These are phyloP conservation scores for Neurospora sp. DNA, from an alignment of 495 filamentous ascomycete species.

Conservation along the genomic window DNA sequence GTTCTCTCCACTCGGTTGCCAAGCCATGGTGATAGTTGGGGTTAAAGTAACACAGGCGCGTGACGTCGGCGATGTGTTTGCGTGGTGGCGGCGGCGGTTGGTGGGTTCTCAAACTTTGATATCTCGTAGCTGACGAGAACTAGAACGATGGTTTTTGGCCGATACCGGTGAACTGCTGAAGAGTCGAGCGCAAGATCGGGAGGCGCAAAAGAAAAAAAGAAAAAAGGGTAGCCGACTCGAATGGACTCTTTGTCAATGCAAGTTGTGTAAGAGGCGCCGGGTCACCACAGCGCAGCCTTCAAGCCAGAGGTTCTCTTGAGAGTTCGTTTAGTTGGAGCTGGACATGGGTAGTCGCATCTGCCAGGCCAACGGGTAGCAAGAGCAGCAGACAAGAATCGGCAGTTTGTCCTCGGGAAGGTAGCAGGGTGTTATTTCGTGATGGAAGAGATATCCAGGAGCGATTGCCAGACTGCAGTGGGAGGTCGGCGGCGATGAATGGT, in stretches of 20 bases:
- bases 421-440: neutral
- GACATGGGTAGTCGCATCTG: slow-evolving; percentile 4
- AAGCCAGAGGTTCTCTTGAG: neutral
- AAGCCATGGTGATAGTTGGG: slow-evolving; percentile 53
- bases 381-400: slow-evolving; percentile 5
- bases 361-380: neutral
- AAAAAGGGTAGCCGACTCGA: neutral
- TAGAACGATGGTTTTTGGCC: neutral
- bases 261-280: neutral
- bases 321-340: slow-evolving; percentile 4
- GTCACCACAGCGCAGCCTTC: slow-evolving; percentile 1
- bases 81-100: slow-evolving; percentile 3
- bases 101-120: neutral
- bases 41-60: neutral
- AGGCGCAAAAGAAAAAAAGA: neutral
- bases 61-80: neutral
- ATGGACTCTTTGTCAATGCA: neutral
- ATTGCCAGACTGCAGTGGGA: neutral
- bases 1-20: slow-evolving; percentile 83
- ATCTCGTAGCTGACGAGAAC: neutral
- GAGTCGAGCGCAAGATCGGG: neutral
- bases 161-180: slow-evolving; percentile 1
- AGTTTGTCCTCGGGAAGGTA: neutral
- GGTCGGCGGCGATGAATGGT: neutral
- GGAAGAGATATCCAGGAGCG: neutral